These are phyloP conservation scores for Sporothrix curviconia DNA, from an alignment of 2,329 filamentous ascomycete genomes.

Conservation along the genomic window DNA sequence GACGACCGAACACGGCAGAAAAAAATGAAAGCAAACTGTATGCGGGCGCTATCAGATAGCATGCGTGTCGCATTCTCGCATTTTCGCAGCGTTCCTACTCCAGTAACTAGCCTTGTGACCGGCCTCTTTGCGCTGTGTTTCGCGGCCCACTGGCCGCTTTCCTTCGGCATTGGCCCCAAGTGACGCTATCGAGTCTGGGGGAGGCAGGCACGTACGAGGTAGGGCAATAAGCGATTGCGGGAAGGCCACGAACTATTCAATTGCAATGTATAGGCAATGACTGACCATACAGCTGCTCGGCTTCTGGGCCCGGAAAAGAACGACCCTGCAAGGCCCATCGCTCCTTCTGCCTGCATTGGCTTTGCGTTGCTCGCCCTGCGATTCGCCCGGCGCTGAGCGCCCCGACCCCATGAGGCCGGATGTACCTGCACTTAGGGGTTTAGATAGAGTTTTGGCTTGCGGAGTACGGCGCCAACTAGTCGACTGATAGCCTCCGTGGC, in stretches of 20 bases:
- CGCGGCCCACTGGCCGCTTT: conserved; percentile 20
- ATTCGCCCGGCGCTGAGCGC: conserved; percentile 1
- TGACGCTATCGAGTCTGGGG: conserved; percentile 7
- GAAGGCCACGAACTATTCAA: too few species aligned
- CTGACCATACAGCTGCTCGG: too few species aligned
- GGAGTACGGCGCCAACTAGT: conserved; percentile 4
- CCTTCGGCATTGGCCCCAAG: conserved; percentile 22
- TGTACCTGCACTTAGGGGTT: conserved; percentile 54
- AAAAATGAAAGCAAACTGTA: not conserved
- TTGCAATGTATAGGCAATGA: too few species aligned
- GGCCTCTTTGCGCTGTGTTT: not conserved
- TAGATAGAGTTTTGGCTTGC: conserved; percentile 29
- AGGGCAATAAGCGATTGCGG: too few species aligned
- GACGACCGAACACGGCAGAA: not conserved
- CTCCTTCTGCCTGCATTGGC: not conserved
- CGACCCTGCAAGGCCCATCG: too few species aligned
- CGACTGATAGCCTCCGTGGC: conserved; percentile 3
- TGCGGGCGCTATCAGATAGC: not conserved
- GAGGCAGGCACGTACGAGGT: not conserved
- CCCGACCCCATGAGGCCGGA: conserved; percentile 24
- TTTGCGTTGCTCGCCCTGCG: not conserved
- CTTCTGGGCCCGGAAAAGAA: too few species aligned
- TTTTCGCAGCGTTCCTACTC: not conserved
- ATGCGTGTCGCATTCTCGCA: not conserved
- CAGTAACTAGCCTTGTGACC: conserved; percentile 4